A percentile compares a stretch with the other conserved stretches of the same genome.
Conservation (phyloP, 306 rosid species). For the Vigna nakashimae region DNA sequence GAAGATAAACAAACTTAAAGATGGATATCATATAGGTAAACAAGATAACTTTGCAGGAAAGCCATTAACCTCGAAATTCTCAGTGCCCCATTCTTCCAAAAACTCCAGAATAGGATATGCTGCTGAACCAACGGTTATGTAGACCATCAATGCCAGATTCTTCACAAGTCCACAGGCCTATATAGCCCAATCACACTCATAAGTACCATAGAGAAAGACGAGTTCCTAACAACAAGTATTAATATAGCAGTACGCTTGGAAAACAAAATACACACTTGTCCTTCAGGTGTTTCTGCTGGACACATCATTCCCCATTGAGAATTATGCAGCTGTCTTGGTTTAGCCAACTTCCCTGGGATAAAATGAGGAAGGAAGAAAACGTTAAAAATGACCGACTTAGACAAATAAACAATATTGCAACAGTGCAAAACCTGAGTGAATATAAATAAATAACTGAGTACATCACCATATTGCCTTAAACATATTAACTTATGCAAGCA, state of each 20-base stretch:
- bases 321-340: constrained; percentile 95
- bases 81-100: constrained; percentile 99
- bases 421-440: not conserved
- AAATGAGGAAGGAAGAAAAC: constrained; percentile 23
- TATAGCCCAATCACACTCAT: constrained; percentile 40
- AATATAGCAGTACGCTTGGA: constrained; percentile 20
- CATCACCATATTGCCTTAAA: constrained; percentile 14
- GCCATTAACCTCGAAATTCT: constrained; percentile 86
- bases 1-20: constrained; percentile 37
- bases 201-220: constrained; percentile 32
- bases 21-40: constrained; percentile 24
- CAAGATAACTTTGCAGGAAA: constrained; percentile 37
- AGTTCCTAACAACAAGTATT: constrained; percentile 11
- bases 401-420: not conserved
- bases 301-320: constrained; percentile 99
- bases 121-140: constrained; percentile 97
- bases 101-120: constrained; percentile 97
- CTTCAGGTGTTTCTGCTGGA: constrained; percentile 99
- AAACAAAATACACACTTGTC: constrained; percentile 71
- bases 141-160: constrained; percentile 98
- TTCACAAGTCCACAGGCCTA: constrained; percentile 99
- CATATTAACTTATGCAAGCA: constrained; percentile 31
- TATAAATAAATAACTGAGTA: not conserved
- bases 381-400: constrained; percentile 17
- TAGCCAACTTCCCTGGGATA: constrained; percentile 88